Evolutionary conservation across 179 eudicot genomes (phyloP), one percentile per base, ranked within the genome.

Genomic region (Sideroxylon spinosum): DNA sequence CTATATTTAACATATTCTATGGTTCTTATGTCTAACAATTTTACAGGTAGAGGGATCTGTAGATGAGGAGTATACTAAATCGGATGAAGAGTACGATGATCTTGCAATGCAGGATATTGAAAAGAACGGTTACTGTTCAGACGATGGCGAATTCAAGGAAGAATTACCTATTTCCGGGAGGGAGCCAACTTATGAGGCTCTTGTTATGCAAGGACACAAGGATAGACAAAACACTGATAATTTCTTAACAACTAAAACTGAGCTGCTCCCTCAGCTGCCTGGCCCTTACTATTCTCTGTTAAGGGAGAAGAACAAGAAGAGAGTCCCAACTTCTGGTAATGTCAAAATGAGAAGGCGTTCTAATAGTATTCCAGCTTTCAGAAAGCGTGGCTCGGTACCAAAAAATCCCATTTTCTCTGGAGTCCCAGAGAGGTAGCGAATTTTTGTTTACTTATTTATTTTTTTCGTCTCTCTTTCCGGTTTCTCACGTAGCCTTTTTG

Each of bases 31-130:
- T 67, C 20, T 46, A 17, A 75, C 6, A 14, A 22, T 73, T 71
- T 23, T 48, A 52, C 89, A 94, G 97, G 77, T 94, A 80, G 98
- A 93, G 82, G 98, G 98, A 2, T 94, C 98, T 4, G 98, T 94
- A 14, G 98, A 94, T 64, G 98, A 94, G 84, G 92, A 78, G 75
- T 94, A 93, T 20, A 89, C 92, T 10, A 90, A 91, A 78, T 94
- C 97, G 19, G 98, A 93, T 29, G 98, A 93, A 81, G 98, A 93
- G 81, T 93, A 91, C n/a, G 98, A 93, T 53, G 98, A 93, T 84
- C 85, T 93, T 28, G 98, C 92, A 1, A 91, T 83, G 80, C 85
- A 84, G 74, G 98, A 91, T 81, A 83, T 83, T 71, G 86, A 83
- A 79, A 92, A 88, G 19, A 77, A 80, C 65, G 92, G 94, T 64